These are phyloP conservation scores for Hondaea fermentalgiana DNA, from an alignment of 108 stramenopile species.

Conservation along the genomic window DNA sequence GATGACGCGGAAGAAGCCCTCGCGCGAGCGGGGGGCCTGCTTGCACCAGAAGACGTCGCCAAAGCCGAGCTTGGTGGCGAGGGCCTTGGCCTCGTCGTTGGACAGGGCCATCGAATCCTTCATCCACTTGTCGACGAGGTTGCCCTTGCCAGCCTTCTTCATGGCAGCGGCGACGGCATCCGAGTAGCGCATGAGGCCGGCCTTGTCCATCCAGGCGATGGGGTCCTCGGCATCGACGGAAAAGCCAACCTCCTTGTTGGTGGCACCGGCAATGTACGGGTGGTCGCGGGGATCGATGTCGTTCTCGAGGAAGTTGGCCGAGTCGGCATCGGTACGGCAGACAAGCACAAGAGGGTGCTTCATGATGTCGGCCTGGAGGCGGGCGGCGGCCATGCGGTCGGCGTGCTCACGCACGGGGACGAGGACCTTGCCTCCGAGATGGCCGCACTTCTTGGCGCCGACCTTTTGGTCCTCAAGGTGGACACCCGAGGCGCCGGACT, in stretches of 20 bases:
- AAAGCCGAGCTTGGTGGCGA: conserved; percentile 35
- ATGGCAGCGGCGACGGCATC: conserved; percentile 28
- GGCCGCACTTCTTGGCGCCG: conserved; percentile 94
- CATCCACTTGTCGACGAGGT: conserved; percentile 19
- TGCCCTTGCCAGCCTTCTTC: conserved; percentile 21
- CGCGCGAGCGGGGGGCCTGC: conserved; percentile 80
- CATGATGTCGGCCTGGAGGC: conserved; percentile 79
- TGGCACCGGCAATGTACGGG: conserved; percentile 82
- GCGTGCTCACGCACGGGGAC: conserved; percentile 86
- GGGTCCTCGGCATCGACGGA: conserved; percentile 29
- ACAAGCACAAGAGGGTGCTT: conserved; percentile 74
- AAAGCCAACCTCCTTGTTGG: background rate
- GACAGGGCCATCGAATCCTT: conserved; percentile 13
- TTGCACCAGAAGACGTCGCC: conserved; percentile 72
- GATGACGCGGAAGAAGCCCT: conserved; percentile 82
- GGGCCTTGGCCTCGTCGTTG: conserved; percentile 51
- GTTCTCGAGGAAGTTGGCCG: conserved; percentile 83
- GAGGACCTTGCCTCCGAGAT: conserved; percentile 86
- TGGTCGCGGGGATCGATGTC: conserved; percentile 91
- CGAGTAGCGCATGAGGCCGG: conserved; percentile 39
- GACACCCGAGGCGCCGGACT: conserved; percentile 78
- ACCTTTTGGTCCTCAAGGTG: conserved; percentile 56
- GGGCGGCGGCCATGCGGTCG: conserved; percentile 80
- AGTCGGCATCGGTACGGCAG: conserved; percentile 87
- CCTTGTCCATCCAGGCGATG: conserved; percentile 60